Percentiles rank a stretch among this genome's conserved stretches.
Conservation (phyloP, 139 green algal species). For the Chlamydomonas sp. region DNA sequence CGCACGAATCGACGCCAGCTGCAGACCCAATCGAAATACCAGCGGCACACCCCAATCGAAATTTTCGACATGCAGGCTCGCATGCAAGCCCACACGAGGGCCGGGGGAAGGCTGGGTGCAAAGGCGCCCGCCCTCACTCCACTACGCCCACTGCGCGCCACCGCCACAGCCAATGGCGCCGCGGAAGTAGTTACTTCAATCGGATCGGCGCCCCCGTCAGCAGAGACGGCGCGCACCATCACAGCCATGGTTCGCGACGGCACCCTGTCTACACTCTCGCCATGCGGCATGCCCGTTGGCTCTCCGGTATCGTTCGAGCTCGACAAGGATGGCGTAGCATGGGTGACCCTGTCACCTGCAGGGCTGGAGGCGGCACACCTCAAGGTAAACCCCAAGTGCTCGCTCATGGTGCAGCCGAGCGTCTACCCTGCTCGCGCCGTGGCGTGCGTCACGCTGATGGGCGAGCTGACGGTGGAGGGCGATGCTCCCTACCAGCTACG, state of each 20-base stretch:
- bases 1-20: no score
- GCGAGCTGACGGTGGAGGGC: conserved; percentile 31
- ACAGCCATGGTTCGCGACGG: conserved; percentile 59
- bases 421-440: conserved; percentile 61
- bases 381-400: conserved; percentile 42
- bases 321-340: conserved; percentile 56
- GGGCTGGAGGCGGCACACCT: conserved; percentile 73
- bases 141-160: no score
- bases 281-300: conserved; percentile 59
- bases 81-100: no score
- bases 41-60: no score
- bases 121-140: no score
- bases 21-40: no score
- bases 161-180: background rate
- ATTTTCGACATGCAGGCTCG: no score
- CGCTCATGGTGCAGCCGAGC: conserved; percentile 73
- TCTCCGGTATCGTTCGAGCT: conserved; percentile 72
- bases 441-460: conserved; percentile 67
- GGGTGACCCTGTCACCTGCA: conserved; percentile 57
- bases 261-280: conserved; percentile 59
- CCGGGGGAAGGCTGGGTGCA: no score
- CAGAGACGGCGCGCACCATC: conserved; percentile 70
- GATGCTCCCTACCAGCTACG: conserved; percentile 15
- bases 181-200: background rate
- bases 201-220: conserved; percentile 22